Conservation (phyloP, 2,329 filamentous ascomycete species). For the Hypoxylon sp. region DNA sequence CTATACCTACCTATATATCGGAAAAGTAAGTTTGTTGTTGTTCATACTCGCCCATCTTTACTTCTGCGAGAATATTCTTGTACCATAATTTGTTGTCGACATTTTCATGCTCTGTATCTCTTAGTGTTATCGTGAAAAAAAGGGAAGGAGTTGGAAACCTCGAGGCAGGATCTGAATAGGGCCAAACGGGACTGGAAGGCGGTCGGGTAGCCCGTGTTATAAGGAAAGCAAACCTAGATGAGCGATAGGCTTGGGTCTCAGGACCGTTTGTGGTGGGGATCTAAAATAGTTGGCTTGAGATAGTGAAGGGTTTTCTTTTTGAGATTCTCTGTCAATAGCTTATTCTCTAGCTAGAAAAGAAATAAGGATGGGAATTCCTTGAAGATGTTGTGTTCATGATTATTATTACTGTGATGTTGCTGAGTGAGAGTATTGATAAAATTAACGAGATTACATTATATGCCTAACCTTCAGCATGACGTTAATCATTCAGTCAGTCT, state of each 20-base stretch:
- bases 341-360: slow-evolving; percentile 39
- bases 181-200: slow-evolving; percentile 36
- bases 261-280: slow-evolving; percentile 30
- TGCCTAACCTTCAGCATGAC: too few species aligned
- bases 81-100: slow-evolving; percentile 20
- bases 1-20: slow-evolving; percentile 17
- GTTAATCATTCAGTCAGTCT: too few species aligned
- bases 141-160: slow-evolving; percentile 30
- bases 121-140: slow-evolving; percentile 8
- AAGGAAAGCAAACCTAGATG: slow-evolving; percentile 40
- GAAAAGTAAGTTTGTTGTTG: slow-evolving; percentile 6
- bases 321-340: slow-evolving; percentile 36
- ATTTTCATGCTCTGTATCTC: slow-evolving; percentile 16
- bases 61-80: slow-evolving; percentile 31
- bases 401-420: not conserved
- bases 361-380: slow-evolving; percentile 31
- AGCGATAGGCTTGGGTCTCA: slow-evolving; percentile 36
- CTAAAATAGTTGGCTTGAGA: slow-evolving; percentile 29
- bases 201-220: slow-evolving; percentile 34
- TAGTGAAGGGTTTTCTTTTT: slow-evolving; percentile 9
- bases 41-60: slow-evolving; percentile 18
- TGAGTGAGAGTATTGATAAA: not conserved
- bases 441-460: too few species aligned
- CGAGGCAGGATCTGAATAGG: slow-evolving; percentile 20
- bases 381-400: not conserved